A percentile compares a stretch with the other conserved stretches of the same genome.
These are phyloP conservation scores for Pyrus bretschneideri DNA, from an alignment of 306 rosid genomes.

Conservation along the genomic window DNA sequence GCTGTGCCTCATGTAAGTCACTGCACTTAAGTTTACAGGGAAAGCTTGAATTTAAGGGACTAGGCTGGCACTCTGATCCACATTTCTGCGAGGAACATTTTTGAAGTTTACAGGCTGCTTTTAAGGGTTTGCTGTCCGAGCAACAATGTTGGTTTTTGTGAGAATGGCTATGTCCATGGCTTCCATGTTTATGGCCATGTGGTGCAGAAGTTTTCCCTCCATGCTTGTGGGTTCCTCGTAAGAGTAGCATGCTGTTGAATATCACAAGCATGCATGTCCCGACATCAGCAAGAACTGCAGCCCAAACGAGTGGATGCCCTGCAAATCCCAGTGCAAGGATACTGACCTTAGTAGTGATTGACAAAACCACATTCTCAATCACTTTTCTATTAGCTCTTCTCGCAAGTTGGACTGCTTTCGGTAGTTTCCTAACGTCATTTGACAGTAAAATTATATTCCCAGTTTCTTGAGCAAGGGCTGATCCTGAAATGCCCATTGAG, in stretches of 20 bases:
- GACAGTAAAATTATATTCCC: slow-evolving; percentile 79
- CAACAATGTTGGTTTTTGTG: slow-evolving; percentile 38
- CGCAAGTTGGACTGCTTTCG: slow-evolving; percentile 72
- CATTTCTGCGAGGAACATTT: slow-evolving; percentile 29
- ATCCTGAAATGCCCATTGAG: slow-evolving; percentile 97
- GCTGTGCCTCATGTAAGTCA: slow-evolving; percentile 27
- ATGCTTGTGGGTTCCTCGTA: slow-evolving; percentile 35
- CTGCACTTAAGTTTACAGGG: slow-evolving; percentile 17
- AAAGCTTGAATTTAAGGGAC: slow-evolving; percentile 22
- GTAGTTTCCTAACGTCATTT: slow-evolving; percentile 75
- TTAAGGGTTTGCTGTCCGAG: slow-evolving; percentile 27
- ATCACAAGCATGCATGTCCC: slow-evolving; percentile 86
- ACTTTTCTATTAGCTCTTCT: slow-evolving; percentile 56
- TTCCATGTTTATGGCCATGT: slow-evolving; percentile 36
- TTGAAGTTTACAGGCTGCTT: slow-evolving; percentile 18
- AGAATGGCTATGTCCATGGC: slow-evolving; percentile 23
- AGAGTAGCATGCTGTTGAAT: slow-evolving; percentile 82
- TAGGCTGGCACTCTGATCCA: slow-evolving; percentile 29
- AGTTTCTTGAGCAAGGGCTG: slow-evolving; percentile 85
- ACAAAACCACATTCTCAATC: slow-evolving; percentile 51
- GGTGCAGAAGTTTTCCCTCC: slow-evolving; percentile 28
- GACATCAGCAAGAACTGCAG: slow-evolving; percentile 97
- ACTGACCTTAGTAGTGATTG: slow-evolving; percentile 50
- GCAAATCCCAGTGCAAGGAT: slow-evolving; percentile 67
- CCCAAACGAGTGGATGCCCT: slow-evolving; percentile 96